A percentile compares a stretch with the other conserved stretches of the same genome.
These are phyloP conservation scores for Simmondsia chinensis DNA, from an alignment of 148 eudicot species.

Conservation along the genomic window DNA sequence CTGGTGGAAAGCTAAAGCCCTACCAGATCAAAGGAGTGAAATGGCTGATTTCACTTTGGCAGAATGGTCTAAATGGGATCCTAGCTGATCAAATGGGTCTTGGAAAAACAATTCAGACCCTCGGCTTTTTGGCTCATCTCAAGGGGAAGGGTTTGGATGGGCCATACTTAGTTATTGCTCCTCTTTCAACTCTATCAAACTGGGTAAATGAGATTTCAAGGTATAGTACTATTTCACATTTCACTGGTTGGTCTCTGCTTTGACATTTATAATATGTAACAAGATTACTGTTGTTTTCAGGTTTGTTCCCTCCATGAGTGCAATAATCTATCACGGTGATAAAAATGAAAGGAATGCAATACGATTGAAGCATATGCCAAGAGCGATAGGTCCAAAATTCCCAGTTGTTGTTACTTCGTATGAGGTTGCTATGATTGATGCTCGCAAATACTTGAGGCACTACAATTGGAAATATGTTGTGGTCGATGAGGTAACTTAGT, in stretches of 20 bases:
- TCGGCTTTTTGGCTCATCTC: constrained; percentile 83
- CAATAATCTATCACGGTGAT: constrained; percentile 81
- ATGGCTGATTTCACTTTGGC: constrained; percentile 97
- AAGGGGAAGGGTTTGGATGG: constrained; percentile 94
- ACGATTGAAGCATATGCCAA: constrained; percentile 75
- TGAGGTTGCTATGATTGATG: constrained; percentile 76
- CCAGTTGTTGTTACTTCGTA: constrained; percentile 88
- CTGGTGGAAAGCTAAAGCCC: constrained; percentile 85
- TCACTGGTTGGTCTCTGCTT: background rate
- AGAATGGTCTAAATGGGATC: constrained; percentile 93
- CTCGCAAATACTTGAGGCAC: constrained; percentile 54
- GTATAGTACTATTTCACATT: constrained; percentile 14
- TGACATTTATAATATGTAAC: background rate
- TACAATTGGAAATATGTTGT: constrained; percentile 91
- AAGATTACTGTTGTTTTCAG: constrained; percentile 20
- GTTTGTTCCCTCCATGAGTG: constrained; percentile 75
- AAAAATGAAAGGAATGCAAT: constrained; percentile 48
- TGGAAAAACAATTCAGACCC: constrained; percentile 96
- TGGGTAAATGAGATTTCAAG: constrained; percentile 84
- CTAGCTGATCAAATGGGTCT: constrained; percentile 99
- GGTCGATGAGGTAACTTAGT: constrained; percentile 88
- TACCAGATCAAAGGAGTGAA: constrained; percentile 94
- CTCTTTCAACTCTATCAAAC: constrained; percentile 92
- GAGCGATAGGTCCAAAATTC: constrained; percentile 55
- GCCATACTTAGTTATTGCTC: constrained; percentile 92